Evolutionary conservation across 1,284 basidiomycete species (phyloP), one percentile per base, ranked within the genome.

Genomic region (Fistulina hepatica): DNA sequence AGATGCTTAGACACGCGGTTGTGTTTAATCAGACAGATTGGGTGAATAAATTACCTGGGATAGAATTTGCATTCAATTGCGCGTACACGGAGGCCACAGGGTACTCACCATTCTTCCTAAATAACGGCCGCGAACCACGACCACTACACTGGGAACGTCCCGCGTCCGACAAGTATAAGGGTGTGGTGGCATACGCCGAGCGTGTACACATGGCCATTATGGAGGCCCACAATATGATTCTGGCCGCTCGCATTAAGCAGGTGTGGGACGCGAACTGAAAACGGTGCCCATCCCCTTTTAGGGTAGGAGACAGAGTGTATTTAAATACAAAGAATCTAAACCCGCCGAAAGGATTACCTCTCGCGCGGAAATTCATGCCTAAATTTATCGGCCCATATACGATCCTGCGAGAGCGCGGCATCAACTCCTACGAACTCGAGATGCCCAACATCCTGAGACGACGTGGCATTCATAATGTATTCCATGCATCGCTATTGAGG

Each of bases 311-410:
- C 6, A 20, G 51, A 2, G 58, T 58, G 0, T 64, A 61, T 26
- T 34, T 64, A 6, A 58, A 56, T 0, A 64, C 60, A 0, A 39
- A 51, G 31, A 61, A 65, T 35, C 41, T 65, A 1, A 21, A 36
- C 2, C 24, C 64, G 1, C 59, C 60, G 0, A 59, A 57, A 33
- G 55, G 53, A 2, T n/a, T n/a, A n/a, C n/a, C n/a, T n/a, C 17
- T 52, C 0, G 60, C 54, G 0, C 23, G 43, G 1, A 61, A 63
- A 27, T 41, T 63, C 2, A 17, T 51, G 4, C 60, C 59, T 0
- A 49, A 49, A 15, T 63, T 46, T 41, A 51, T 63, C 1, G 56
- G 60, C 1, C 61, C 58, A 1, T 63, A 51, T 33, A 34, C 28
- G 28, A 48, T 60, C 0, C 2, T 45, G 3, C 21, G 36, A 11